phyloP scores from a whole-genome alignment of 495 filamentous ascomycete species.

The Rhizodiscina lignyota region DNA sequence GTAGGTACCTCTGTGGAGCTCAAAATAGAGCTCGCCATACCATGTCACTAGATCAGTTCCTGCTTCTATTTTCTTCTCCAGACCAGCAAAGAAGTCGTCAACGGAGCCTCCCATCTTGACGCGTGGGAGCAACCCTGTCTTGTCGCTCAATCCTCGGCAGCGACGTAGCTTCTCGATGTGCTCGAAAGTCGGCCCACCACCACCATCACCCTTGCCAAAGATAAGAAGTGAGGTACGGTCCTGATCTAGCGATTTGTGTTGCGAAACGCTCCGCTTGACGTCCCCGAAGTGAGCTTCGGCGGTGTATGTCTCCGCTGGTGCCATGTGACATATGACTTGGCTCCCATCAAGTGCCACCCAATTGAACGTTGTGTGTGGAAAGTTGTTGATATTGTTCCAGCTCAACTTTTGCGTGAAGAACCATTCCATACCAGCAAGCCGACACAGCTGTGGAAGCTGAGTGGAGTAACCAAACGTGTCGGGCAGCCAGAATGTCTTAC shows the following conservation, averaged over 20 bases:
- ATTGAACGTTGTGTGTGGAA: slow-evolving; percentile 95
- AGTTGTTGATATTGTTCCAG: slow-evolving; percentile 98
- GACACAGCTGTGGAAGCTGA: slow-evolving; percentile 84
- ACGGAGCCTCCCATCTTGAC: slow-evolving; percentile 83
- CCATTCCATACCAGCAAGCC: slow-evolving; percentile 79
- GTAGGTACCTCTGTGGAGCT: slow-evolving; percentile 90
- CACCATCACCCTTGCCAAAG: slow-evolving; percentile 92
- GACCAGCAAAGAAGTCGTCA: slow-evolving; percentile 82
- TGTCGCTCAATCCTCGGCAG: slow-evolving; percentile 88
- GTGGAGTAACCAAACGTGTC: slow-evolving; percentile 96
- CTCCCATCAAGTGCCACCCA: slow-evolving; percentile 92
- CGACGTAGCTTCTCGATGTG: slow-evolving; percentile 88
- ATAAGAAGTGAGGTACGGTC: slow-evolving; percentile 77
- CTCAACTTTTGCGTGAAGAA: slow-evolving; percentile 96
- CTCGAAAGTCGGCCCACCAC: slow-evolving; percentile 85
- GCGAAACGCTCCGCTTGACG: slow-evolving; percentile 72
- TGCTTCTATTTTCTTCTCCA: slow-evolving; percentile 54
- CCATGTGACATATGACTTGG: slow-evolving; percentile 95
- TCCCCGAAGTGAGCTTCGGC: slow-evolving; percentile 91
- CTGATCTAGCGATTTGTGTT: slow-evolving; percentile 89
- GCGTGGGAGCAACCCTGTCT: slow-evolving; percentile 62
- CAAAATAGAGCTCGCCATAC: slow-evolving; percentile 97
- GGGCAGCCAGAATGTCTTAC: slow-evolving; percentile 88
- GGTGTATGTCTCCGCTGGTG: slow-evolving; percentile 86
- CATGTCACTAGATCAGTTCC: slow-evolving; percentile 79